phyloP scores from a whole-genome alignment of 1,284 basidiomycete genomes.

The Pterulicium gracile region DNA sequence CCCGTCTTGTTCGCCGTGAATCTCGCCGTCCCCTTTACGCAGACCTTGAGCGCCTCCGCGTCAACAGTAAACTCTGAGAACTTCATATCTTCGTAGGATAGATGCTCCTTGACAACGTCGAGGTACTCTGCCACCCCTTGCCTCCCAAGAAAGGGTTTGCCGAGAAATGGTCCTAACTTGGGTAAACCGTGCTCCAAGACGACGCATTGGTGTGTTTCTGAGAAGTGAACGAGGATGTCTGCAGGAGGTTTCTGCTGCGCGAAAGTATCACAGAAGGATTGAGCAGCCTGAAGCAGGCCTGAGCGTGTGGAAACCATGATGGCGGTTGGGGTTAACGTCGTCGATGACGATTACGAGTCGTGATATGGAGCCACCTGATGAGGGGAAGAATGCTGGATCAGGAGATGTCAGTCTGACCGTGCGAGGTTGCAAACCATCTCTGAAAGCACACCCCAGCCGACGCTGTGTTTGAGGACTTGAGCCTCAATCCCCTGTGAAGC shows the following conservation, averaged over 20 bases:
- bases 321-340: slow-evolving; percentile 7
- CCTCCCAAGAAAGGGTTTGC: slow-evolving; percentile 34
- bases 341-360: too few relatives aligned
- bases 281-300: slow-evolving; percentile 32
- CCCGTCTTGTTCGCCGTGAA: slow-evolving; percentile 46
- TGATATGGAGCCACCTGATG: too few relatives aligned
- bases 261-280: slow-evolving; percentile 42
- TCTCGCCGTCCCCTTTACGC: slow-evolving; percentile 38
- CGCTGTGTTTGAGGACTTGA: too few relatives aligned
- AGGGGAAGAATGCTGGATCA: too few relatives aligned
- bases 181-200: slow-evolving; percentile 49
- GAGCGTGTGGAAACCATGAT: slow-evolving; percentile 15
- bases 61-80: slow-evolving; percentile 33
- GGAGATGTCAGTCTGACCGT: too few relatives aligned
- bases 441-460: too few relatives aligned
- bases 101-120: slow-evolving; percentile 28
- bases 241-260: slow-evolving; percentile 29
- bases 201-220: slow-evolving; percentile 28
- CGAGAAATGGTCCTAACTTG: slow-evolving; percentile 47
- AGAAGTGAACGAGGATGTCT: slow-evolving; percentile 40
- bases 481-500: too few relatives aligned
- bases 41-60: slow-evolving; percentile 33
- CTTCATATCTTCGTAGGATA: slow-evolving; percentile 30
- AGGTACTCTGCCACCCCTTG: slow-evolving; percentile 39
- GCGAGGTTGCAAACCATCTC: too few relatives aligned